A percentile compares a stretch with the other conserved stretches of the same genome.
Conservation (phyloP, 345 rosid genomes). For the Eucalyptus camaldulensis region DNA sequence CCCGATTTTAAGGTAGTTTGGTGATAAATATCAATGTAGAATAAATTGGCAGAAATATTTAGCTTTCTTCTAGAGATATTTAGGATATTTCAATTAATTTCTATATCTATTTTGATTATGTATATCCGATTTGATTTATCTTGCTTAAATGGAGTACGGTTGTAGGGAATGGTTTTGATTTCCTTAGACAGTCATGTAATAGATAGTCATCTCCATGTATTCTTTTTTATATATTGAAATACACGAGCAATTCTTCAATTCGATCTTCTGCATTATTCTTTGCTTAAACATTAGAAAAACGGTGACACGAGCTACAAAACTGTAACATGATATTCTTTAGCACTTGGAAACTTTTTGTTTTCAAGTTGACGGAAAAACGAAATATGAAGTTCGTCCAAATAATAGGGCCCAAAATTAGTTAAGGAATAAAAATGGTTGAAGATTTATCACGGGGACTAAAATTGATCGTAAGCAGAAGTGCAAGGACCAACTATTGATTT, state of each 20-base stretch:
- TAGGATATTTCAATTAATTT: no score
- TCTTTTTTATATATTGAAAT: no score
- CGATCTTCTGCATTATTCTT: no score
- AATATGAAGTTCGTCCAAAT: neutral
- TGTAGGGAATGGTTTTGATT: no score
- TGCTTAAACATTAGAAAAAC: neutral
- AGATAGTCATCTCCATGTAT: no score
- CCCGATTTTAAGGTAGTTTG: neutral
- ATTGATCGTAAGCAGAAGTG: neutral
- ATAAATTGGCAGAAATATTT: no score
- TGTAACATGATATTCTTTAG: neutral
- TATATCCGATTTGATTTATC: accelerated
- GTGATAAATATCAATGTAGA: neutral
- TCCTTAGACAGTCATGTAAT: no score
- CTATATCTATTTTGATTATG: no score
- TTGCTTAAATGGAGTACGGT: accelerated
- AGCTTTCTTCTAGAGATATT: neutral
- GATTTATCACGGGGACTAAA: neutral
- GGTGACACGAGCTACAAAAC: neutral
- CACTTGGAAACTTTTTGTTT: neutral
- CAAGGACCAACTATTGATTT: neutral
- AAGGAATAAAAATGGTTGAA: neutral
- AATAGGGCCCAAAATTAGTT: neutral
- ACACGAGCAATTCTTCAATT: no score
- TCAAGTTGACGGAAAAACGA: neutral